Base-by-base conservation (phyloP, 768 basidiomycete species). In the Tephrocybe sp. region DNA sequence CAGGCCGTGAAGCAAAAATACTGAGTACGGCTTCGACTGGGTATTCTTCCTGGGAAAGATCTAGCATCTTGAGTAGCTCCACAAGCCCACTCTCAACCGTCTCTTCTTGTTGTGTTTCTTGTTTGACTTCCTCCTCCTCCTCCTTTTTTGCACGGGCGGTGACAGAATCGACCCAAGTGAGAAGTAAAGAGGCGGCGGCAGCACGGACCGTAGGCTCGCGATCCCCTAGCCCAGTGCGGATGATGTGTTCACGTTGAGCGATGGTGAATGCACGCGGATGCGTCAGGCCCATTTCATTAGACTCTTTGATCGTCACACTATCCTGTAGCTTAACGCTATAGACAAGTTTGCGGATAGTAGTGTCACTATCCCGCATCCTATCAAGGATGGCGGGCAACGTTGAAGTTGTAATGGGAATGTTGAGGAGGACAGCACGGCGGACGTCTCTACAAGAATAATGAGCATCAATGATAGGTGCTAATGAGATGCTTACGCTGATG, bases 161-260 rank as follows among this genome's bases (percentile, higher is more conserved):
- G 8, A 82, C 74, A 26, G 74, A 70, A 39, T 90, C 84, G 6
- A 91, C 75, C 96, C 96, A 98, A 6, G 70, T 73, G 0, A 76
- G 81, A 13, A 98, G 67, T 40, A 97, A 77, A 1, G 77, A 77
- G 1, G 78, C 84, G 0, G 93, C 86, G 0, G 90, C 91, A 14
- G 76, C 69, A 26, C 84, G 76, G 2, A 98, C 92, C 1, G 69
- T 64, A 0, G 77, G 71, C 52, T 97, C 92, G 22, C 96, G 80
- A 67, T 98, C 96, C 0, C 89, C 85, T 2, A 98, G 73, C 1
- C 96, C 96, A 60, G 89, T 83, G 16, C 80, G 78, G 2, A 96
- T 82, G 41, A 96, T 79, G 19, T 80, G 71, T 60, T 92, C 89
- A 10, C 94, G 75, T 59, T 95, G 89, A 0, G 77, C 69, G 22